phyloP scores from a whole-genome alignment of 768 basidiomycete genomes.

The Chalciporus chontae region DNA sequence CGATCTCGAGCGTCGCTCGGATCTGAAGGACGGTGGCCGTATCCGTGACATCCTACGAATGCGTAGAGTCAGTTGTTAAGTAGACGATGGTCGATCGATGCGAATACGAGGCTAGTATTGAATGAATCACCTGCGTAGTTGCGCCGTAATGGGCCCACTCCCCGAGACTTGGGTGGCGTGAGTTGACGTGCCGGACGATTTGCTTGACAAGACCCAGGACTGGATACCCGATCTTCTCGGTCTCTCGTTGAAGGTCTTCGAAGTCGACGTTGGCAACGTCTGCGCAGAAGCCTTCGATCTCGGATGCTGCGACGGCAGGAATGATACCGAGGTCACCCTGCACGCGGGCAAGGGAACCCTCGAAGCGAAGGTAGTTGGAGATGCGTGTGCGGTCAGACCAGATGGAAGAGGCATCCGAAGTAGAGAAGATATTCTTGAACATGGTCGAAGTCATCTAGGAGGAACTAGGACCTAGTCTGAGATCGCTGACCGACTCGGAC shows the following conservation, averaged over 20 bases:
- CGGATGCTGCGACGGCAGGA: slow-evolving; percentile 35
- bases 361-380: slow-evolving; percentile 27
- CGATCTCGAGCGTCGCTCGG: slow-evolving; percentile 35
- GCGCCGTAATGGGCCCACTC: slow-evolving; percentile 50
- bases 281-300: slow-evolving; percentile 34
- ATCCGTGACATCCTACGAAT: slow-evolving; percentile 45
- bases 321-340: slow-evolving; percentile 40
- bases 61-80: neutral
- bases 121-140: slow-evolving; percentile 40
- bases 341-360: slow-evolving; percentile 33
- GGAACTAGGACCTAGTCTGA: too few relatives aligned
- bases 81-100: neutral
- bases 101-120: too few relatives aligned
- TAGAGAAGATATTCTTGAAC: slow-evolving; percentile 41
- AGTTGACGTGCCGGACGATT: slow-evolving; percentile 38
- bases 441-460: slow-evolving; percentile 31
- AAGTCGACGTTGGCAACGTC: slow-evolving; percentile 37
- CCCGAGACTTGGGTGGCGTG: slow-evolving; percentile 32
- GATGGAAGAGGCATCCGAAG: slow-evolving; percentile 33
- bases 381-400: slow-evolving; percentile 37
- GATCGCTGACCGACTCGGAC: too few relatives aligned
- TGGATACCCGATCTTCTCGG: slow-evolving; percentile 43
- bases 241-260: slow-evolving; percentile 36
- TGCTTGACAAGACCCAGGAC: slow-evolving; percentile 44
- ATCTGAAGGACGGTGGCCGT: slow-evolving; percentile 44